Percentiles rank a stretch among this genome's conserved stretches.
phyloP scores from a whole-genome alignment of 495 filamentous ascomycete species.

The Penicillium herquei region DNA sequence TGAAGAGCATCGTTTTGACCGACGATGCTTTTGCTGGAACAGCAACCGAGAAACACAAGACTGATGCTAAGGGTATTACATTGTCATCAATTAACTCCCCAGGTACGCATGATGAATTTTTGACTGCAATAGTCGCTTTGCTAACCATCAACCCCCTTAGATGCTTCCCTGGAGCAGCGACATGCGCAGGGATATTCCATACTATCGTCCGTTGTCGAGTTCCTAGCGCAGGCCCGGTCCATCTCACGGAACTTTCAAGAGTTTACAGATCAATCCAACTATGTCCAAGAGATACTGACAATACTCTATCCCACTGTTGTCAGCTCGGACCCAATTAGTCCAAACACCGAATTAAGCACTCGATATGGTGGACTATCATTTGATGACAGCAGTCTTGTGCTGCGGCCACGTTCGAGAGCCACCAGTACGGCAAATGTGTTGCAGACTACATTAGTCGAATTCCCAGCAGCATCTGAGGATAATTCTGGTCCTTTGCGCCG shows the following conservation, averaged over 20 bases:
- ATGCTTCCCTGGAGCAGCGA: conserved; percentile 9
- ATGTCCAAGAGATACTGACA: conserved; percentile 71
- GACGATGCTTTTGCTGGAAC: background rate
- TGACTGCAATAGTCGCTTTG: too few species aligned
- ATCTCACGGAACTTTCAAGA: conserved; percentile 75
- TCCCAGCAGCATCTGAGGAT: conserved; percentile 44
- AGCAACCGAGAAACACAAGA: background rate
- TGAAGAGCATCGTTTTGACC: conserved; percentile 50
- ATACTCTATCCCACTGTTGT: conserved; percentile 83
- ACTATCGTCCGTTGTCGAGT: conserved; percentile 71
- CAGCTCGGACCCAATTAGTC: conserved; percentile 74
- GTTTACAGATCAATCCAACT: conserved; percentile 73
- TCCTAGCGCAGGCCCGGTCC: conserved; percentile 72
- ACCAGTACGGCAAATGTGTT: conserved; percentile 56
- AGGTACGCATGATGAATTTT: conserved; percentile 13
- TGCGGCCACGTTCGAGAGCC: conserved; percentile 64
- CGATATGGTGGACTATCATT: conserved; percentile 76
- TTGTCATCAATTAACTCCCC: conserved; percentile 18
- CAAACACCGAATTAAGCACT: conserved; percentile 79
- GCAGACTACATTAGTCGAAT: conserved; percentile 63
- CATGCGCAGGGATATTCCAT: conserved; percentile 35
- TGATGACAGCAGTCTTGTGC: conserved; percentile 79
- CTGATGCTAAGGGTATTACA: conserved; percentile 12
- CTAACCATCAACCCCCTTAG: background rate
- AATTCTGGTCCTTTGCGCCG: conserved; percentile 60